Evolutionary conservation across 192 early-diverging fungal genomes (phyloP).

Genomic region (Chytriomyces sp.): DNA sequence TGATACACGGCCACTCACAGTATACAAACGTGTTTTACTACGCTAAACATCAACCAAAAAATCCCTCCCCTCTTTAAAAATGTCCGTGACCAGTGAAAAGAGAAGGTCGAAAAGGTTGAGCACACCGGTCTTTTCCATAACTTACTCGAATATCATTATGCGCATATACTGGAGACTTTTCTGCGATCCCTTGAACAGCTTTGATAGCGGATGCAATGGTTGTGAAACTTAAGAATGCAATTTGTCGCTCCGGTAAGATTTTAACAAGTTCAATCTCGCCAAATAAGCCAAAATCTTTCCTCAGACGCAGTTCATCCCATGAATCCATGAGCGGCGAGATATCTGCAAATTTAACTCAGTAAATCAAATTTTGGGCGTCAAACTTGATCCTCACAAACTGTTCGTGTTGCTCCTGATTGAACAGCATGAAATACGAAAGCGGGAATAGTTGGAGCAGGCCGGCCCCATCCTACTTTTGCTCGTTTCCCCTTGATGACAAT

Average conservation of each 20-base stretch:
- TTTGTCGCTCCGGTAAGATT: conserved; percentile 78
- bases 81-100: too few species aligned
- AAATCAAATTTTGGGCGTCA: not conserved
- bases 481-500: conserved; percentile 72
- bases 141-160: conserved; percentile 63
- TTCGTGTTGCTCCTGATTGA: conserved; percentile 72
- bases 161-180: conserved; percentile 43
- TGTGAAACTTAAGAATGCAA: conserved; percentile 86
- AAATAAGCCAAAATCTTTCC: conserved; percentile 75
- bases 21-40: too few species aligned
- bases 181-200: conserved; percentile 70
- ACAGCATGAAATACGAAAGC: conserved; percentile 58
- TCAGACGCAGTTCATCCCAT: conserved; percentile 71
- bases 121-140: conserved; percentile 90
- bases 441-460: conserved; percentile 55
- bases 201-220: conserved; percentile 75
- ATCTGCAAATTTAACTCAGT: conserved; percentile 31
- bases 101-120: conserved; percentile 66
- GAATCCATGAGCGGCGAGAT: conserved; percentile 68
- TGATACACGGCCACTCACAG: too few species aligned
- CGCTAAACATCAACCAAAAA: too few species aligned
- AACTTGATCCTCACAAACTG: conserved; percentile 62
- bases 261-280: conserved; percentile 90
- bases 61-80: too few species aligned
- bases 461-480: conserved; percentile 82